Conservation (phyloP, 2,329 filamentous ascomycete genomes). For the Bimuria novae-zelandiae region DNA sequence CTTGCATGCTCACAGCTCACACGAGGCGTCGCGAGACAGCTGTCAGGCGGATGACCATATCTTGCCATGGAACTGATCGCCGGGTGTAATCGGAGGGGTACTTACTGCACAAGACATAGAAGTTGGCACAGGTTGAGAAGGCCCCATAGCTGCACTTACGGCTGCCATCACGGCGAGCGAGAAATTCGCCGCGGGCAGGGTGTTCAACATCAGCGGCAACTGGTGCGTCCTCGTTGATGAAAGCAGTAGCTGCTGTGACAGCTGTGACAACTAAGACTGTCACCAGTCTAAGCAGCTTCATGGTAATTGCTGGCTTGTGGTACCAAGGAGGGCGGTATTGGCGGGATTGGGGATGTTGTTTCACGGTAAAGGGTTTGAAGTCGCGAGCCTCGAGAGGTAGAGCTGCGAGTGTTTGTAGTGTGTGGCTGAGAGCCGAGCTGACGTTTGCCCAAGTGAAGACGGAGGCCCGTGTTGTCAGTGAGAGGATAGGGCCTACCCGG, state of each 20-base stretch:
- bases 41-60: no score
- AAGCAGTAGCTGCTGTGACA: not conserved
- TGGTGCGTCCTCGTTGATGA: not conserved
- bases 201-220: not conserved
- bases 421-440: not conserved
- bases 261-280: not conserved
- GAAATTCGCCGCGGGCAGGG: not conserved
- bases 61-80: no score
- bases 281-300: constrained; percentile 9
- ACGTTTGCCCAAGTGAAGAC: not conserved
- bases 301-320: not conserved
- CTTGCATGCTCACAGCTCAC: no score
- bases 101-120: no score
- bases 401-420: not conserved
- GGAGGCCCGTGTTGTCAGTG: not conserved
- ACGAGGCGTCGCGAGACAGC: no score
- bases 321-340: not conserved
- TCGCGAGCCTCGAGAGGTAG: not conserved
- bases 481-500: not conserved
- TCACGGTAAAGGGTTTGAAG: no score
- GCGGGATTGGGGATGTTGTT: not conserved
- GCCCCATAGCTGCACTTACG: no score
- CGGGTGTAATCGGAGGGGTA: no score
- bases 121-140: no score
- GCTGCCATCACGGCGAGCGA: not conserved